A percentile compares a stretch with the other conserved stretches of the same genome.
Conservation (phyloP, 495 filamentous ascomycete species). For the Neurospora hispaniola region DNA sequence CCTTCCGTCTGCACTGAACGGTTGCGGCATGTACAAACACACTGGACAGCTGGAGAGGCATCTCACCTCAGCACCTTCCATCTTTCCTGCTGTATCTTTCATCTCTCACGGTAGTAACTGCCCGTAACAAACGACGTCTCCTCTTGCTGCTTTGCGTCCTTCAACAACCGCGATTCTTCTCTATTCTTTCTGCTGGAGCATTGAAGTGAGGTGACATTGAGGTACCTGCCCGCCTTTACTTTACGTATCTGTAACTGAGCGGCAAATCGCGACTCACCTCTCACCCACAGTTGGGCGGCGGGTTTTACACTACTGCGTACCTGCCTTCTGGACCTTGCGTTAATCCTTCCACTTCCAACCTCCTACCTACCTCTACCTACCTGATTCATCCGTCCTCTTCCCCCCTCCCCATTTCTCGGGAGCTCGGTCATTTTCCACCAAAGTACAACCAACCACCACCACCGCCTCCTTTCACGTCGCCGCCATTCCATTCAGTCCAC, state of each 20-base stretch:
- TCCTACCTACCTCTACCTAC: conserved; percentile 6
- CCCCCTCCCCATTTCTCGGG: not conserved
- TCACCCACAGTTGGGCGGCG: not conserved
- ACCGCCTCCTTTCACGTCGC: conserved; percentile 1
- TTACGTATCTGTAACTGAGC: not conserved
- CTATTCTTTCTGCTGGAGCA: not conserved
- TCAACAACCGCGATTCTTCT: not conserved
- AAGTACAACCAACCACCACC: not conserved
- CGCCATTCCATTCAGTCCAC: not conserved
- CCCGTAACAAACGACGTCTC: not conserved
- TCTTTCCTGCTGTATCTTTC: not conserved
- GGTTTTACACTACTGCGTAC: not conserved
- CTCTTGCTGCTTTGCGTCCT: not conserved
- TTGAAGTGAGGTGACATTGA: not conserved
- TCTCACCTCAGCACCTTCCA: not conserved
- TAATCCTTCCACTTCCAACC: conserved; percentile 7
- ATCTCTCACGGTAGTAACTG: not conserved
- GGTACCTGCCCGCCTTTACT: not conserved
- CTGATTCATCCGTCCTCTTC: conserved; percentile 2
- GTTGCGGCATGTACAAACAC: not conserved
- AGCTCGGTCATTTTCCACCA: not conserved
- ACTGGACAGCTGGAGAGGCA: not conserved
- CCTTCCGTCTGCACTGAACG: not conserved
- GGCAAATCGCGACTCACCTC: not conserved
- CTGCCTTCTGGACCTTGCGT: not conserved